Percentiles rank a stretch among this genome's conserved stretches.
Conservation (phyloP, 2,329 filamentous ascomycete species). For the Trichoderma atroviride region DNA sequence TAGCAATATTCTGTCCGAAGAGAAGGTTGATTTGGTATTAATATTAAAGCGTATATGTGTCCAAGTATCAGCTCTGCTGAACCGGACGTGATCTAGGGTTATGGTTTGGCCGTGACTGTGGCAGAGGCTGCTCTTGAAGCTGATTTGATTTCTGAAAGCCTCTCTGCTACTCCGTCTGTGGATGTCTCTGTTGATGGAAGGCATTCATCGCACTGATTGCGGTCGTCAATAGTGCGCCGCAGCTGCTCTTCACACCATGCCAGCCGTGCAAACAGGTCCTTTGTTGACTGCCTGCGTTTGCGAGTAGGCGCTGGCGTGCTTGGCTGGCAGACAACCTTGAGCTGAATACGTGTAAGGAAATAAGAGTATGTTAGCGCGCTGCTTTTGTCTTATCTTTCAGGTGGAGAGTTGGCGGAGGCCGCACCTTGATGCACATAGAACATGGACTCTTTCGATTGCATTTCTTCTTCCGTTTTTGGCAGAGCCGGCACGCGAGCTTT, state of each 20-base stretch:
- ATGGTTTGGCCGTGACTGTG: not conserved
- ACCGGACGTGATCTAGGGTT: not conserved
- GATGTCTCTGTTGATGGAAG: not conserved
- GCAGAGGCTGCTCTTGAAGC: not conserved
- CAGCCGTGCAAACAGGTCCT: constrained; percentile 8
- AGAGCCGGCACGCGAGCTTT: constrained; percentile 21
- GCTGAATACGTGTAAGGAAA: not conserved
- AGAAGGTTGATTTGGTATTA: not conserved
- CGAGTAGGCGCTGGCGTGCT: constrained; percentile 16
- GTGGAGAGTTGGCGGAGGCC: not conserved
- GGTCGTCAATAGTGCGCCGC: not conserved
- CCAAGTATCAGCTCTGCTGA: not conserved
- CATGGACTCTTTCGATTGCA: constrained; percentile 22
- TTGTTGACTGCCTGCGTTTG: constrained; percentile 12
- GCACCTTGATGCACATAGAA: constrained; percentile 21
- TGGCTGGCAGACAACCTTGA: constrained; percentile 18
- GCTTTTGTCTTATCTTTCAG: not conserved
- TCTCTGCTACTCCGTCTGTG: not conserved
- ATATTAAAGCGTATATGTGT: not conserved
- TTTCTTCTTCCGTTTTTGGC: constrained; percentile 19
- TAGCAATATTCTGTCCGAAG: not conserved
- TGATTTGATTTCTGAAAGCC: constrained; percentile 8
- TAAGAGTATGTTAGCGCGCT: not conserved
- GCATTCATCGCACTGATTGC: constrained; percentile 14
- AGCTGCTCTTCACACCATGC: constrained; percentile 24